A percentile compares a stretch with the other conserved stretches of the same genome.
Evolutionary conservation across 2,329 filamentous ascomycete genomes (phyloP).

Genomic region (Pestalotiopsis sp.): DNA sequence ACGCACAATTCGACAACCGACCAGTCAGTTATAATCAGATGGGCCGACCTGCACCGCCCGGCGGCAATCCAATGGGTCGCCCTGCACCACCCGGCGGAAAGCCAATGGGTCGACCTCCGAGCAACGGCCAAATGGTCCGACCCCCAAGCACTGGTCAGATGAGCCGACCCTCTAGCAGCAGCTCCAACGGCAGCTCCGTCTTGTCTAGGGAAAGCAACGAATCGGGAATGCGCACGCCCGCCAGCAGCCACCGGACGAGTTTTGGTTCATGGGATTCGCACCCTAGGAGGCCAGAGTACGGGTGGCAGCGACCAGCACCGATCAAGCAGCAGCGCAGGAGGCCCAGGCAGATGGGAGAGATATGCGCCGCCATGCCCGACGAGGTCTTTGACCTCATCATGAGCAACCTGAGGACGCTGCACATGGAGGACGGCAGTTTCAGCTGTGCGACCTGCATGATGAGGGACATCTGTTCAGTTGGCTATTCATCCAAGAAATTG

Average conservation of each 20-base stretch:
- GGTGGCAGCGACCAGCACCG: conserved; percentile 35
- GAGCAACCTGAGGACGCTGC: conserved; percentile 52
- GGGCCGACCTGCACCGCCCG: conserved; percentile 15
- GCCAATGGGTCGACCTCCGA: background rate
- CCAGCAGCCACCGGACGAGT: conserved; percentile 38
- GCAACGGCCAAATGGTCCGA: conserved; percentile 13
- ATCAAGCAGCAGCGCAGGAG: conserved; percentile 37
- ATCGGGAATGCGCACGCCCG: conserved; percentile 29
- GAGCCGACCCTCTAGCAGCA: conserved; percentile 24
- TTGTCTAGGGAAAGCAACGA: conserved; percentile 32
- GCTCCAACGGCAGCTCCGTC: conserved; percentile 27
- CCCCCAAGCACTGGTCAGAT: conserved; percentile 22
- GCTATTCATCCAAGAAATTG: conserved; percentile 54
- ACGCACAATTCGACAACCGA: conserved; percentile 32
- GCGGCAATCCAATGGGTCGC: conserved; percentile 17
- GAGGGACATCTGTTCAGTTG: conserved; percentile 58
- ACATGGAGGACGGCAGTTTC: conserved; percentile 47
- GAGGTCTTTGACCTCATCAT: conserved; percentile 62
- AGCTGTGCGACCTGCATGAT: conserved; percentile 69
- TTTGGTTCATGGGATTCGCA: conserved; percentile 42
- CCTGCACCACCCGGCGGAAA: background rate
- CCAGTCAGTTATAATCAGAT: conserved; percentile 23
- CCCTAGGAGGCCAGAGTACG: conserved; percentile 29
- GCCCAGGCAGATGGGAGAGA: conserved; percentile 46
- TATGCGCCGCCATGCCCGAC: conserved; percentile 58